phyloP scores from a whole-genome alignment of 208 protist species.

The Crithidia sp. region DNA sequence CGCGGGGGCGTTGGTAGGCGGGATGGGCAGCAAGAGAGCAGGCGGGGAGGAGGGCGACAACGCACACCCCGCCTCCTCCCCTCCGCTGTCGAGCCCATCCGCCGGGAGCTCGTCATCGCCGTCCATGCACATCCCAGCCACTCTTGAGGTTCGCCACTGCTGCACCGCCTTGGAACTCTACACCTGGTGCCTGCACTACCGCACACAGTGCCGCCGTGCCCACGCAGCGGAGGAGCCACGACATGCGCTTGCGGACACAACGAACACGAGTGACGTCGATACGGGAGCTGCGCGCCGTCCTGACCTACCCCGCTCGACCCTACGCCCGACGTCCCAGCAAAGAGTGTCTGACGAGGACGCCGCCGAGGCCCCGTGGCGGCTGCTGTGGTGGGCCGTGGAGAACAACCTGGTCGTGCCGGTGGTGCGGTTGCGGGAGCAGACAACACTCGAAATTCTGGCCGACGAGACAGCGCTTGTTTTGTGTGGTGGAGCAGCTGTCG shows the following conservation, averaged over 20 bases:
- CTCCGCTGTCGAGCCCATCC: background rate
- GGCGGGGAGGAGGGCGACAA: background rate
- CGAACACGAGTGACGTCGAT: no score
- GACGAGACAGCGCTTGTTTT: conserved; percentile 49
- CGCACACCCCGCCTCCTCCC: background rate
- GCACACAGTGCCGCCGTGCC: conserved; percentile 2
- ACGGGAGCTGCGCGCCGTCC: no score
- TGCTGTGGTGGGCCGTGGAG: conserved; percentile 42
- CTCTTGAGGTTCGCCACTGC: conserved; percentile 27
- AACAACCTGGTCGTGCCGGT: conserved; percentile 34
- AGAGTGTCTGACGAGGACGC: background rate
- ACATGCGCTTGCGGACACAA: no score
- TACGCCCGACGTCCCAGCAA: no score
- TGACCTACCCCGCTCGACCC: no score
- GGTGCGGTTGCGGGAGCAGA: conserved; percentile 23
- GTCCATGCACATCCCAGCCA: conserved; percentile 28
- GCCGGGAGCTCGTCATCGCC: background rate
- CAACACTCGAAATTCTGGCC: conserved; percentile 30
- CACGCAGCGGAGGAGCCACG: background rate
- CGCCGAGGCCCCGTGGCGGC: conserved; percentile 21
- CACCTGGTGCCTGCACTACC: conserved; percentile 13
- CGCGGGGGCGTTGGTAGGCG: background rate
- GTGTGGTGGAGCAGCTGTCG: conserved; percentile 17
- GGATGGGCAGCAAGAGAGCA: background rate
- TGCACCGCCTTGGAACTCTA: conserved; percentile 23